phyloP scores from a whole-genome alignment of 1,139 yeast species.

The Pneumocystis wakefieldiae region DNA sequence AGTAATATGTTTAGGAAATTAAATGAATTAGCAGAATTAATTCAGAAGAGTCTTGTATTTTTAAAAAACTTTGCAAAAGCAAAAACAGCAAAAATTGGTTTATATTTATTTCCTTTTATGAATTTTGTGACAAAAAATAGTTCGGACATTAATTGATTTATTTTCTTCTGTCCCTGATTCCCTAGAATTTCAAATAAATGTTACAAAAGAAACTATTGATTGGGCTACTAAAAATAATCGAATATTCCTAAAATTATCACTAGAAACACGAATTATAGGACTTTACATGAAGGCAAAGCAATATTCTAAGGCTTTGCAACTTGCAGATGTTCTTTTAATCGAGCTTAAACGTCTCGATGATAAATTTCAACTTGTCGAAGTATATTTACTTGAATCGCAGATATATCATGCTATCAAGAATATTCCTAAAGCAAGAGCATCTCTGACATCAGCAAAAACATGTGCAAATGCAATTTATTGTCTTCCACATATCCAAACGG shows the following conservation, averaged over 20 bases:
- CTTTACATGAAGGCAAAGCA: slow-evolving; percentile 50
- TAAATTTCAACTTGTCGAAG: slow-evolving; percentile 87
- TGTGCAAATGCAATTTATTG: slow-evolving; percentile 92
- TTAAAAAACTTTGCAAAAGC: slow-evolving; percentile 75
- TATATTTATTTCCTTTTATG: neutral
- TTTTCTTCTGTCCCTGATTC: slow-evolving; percentile 57
- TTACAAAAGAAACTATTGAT: slow-evolving; percentile 65
- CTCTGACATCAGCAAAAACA: slow-evolving; percentile 89
- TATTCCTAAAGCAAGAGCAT: slow-evolving; percentile 81
- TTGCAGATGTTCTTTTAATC: slow-evolving; percentile 54
- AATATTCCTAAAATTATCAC: slow-evolving; percentile 72
- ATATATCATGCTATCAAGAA: slow-evolving; percentile 86
- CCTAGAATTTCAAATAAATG: slow-evolving; percentile 53
- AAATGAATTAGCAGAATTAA: slow-evolving; percentile 44
- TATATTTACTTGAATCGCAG: slow-evolving; percentile 79
- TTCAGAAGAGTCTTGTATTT: slow-evolving; percentile 53
- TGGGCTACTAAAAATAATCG: slow-evolving; percentile 81
- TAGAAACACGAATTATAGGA: slow-evolving; percentile 70
- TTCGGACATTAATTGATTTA: slow-evolving; percentile 49
- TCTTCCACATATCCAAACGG: slow-evolving; percentile 89
- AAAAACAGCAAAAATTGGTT: slow-evolving; percentile 46
- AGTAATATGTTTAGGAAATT: slow-evolving; percentile 10
- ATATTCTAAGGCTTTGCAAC: slow-evolving; percentile 55
- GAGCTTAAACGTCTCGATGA: slow-evolving; percentile 93
- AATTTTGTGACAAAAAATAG: slow-evolving; percentile 2